Evolutionary conservation across 2,329 filamentous ascomycete species (phyloP).

Genomic region (Cladosporium sp.): DNA sequence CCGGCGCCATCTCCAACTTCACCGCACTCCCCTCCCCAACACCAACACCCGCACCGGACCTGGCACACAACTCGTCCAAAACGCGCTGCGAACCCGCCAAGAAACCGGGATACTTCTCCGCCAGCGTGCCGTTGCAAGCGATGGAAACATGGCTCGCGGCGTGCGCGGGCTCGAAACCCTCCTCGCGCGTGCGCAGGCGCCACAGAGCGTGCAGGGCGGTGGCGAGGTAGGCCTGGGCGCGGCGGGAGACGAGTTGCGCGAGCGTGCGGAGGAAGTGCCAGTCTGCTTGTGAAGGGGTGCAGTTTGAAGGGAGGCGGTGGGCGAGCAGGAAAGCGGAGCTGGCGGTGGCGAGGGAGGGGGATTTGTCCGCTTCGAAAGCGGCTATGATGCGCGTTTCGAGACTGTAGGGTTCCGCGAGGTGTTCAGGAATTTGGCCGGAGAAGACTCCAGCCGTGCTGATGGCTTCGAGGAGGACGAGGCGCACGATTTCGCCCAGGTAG

Average conservation of each 20-base stretch:
- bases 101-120: constrained; percentile 73
- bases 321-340: constrained; percentile 47
- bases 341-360: constrained; percentile 36
- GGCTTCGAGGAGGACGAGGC: constrained; percentile 58
- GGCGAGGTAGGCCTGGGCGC: constrained; percentile 60
- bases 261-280: constrained; percentile 53
- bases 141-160: constrained; percentile 44
- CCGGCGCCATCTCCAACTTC: constrained; percentile 63
- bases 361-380: constrained; percentile 49
- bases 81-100: constrained; percentile 57
- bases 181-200: constrained; percentile 46
- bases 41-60: constrained; percentile 34
- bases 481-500: constrained; percentile 61
- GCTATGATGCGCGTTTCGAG: constrained; percentile 58
- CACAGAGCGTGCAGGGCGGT: constrained; percentile 61
- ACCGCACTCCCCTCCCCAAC: constrained; percentile 36
- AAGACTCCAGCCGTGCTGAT: constrained; percentile 54
- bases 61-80: constrained; percentile 54
- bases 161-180: constrained; percentile 34
- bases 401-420: constrained; percentile 52
- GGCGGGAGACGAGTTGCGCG: constrained; percentile 51
- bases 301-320: constrained; percentile 42
- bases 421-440: constrained; percentile 52
- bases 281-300: constrained; percentile 44
- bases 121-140: constrained; percentile 76